Percentiles rank a stretch among this genome's conserved stretches.
phyloP scores from a whole-genome alignment of 208 protist genomes.

The Histomonas meleagridis region DNA sequence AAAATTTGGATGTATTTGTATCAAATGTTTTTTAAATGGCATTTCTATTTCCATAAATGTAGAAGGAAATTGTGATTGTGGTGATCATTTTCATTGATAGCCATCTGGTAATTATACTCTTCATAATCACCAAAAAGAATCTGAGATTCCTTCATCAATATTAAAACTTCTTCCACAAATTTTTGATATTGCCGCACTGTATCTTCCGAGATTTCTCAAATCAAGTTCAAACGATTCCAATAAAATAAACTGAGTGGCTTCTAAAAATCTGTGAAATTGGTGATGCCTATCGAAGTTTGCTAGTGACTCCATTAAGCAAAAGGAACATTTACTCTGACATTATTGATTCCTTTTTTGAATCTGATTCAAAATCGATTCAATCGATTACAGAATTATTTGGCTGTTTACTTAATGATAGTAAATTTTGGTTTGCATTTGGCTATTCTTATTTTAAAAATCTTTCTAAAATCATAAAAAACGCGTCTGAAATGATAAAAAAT shows the following conservation, averaged over 20 bases:
- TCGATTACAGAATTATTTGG: background rate
- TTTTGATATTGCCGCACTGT: background rate
- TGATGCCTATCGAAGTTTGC: background rate
- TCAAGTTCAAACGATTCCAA: background rate
- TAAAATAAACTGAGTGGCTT: background rate
- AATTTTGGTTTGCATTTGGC: background rate
- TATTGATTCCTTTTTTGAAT: background rate
- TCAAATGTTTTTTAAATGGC: background rate
- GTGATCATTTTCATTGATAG: background rate
- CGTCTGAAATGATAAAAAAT: too few relatives aligned
- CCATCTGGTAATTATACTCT: background rate
- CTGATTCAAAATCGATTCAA: background rate
- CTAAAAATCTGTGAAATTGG: background rate
- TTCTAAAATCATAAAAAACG: too few relatives aligned
- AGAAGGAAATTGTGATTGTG: background rate
- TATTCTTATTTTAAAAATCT: too few relatives aligned
- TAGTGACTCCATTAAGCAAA: background rate
- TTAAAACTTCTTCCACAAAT: background rate
- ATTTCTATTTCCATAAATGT: background rate
- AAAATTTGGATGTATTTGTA: background rate
- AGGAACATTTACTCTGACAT: background rate
- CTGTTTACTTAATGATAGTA: background rate
- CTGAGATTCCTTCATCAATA: background rate
- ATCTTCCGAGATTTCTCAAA: background rate
- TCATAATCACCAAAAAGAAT: background rate